Base-by-base conservation (phyloP, 257 asterid genomes). In the Datura wrightii region DNA sequence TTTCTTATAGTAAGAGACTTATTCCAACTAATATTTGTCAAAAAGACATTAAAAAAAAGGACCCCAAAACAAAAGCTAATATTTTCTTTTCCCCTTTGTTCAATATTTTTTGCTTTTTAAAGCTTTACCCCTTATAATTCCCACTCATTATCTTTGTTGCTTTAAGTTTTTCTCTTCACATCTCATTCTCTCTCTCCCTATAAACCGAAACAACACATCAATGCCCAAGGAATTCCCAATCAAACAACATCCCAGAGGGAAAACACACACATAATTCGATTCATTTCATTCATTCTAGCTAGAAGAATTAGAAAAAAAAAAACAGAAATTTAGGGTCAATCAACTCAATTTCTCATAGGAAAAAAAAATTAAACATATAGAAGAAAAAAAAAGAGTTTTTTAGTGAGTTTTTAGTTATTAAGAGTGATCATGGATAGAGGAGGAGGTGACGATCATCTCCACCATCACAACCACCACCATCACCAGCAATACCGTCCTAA, bases 141-240 rank as follows among this genome's bases (percentile, higher is more conserved):
- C 97, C 95, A 92, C 97, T 94, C 98, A 94, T 95, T 93, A 93
- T 94, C 98, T 92, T 93, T 93, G 96, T 92, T 92, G 94, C 98
- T 92, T 94, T 88, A 94, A 94, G 98, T 94, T 88, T 90, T 85
- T 92, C 90, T 85, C 81, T 87, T 82, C 82, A 52, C 46, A 52
- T 8, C 15, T 37, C 62, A 0, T 84, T 85, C 91, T 85, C 88
- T 84, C 91, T 83, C 86, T 58, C 86, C 86, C 83, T 70, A 66
- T 58, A 60, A 48, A 56, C 41, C 55, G 8, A 69, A 53, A 71
- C 84, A 54, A 80, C 70, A 59, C 62, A 53, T 78, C 82, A 14
- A 31, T 78, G 24, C 59, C 81, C 81, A 50, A 76, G 10, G n/a
- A 76, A 50, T 76, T 52, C 63, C 39, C 63, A 31, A 74, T 46